Evolutionary conservation across 306 rosid genomes (phyloP), one percentile per base, ranked within the genome.

Genomic region (Fagus sylvatica): DNA sequence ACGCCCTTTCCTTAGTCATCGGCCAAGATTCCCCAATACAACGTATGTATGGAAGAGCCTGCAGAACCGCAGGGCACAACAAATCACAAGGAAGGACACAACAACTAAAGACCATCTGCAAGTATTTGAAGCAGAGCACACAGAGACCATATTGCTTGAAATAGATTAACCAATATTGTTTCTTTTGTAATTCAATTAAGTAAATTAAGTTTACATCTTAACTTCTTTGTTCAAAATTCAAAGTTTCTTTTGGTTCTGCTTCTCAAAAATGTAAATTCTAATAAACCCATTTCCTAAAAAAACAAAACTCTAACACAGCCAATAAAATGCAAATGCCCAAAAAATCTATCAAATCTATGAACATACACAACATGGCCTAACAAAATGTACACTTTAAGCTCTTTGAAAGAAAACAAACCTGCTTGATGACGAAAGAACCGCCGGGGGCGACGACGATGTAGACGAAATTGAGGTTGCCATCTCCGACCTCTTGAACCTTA

Each of bases 1-100:
- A 92, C 1, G 98, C 97, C 80, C 98, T 85, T 74, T 95, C 98
- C 86, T 83, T 95, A 0, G 98, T 89, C 93, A 95, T 89, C 2
- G 97, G 97, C 98, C 98, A 95, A 67, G 97, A 90, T 75, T 95
- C 98, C 30, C 98, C 98, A 6, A 92, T 87, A 84, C 85, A 87
- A 56, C 98, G 98, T 34, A 95, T 4, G 69, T 95, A 95, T 3
- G 98, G 97, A 16, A 92, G 82, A 74, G 98, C 98, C 98, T 92
- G 55, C 33, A 79, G 15, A 28, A 43, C 33, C 43, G 36, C 39
- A 57, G 2, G 41, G 15, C 51, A 49, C 43, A 32, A 71, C 39
- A 15, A 22, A 32, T 78, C 36, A 48, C 68, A 75, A 7, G 43
- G 3, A 13, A 46, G 51, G 51, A 46, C 51, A 46, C 51, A 46